Base-by-base conservation (phyloP, 1,284 basidiomycete genomes). In the Leccinum pachyderme region DNA sequence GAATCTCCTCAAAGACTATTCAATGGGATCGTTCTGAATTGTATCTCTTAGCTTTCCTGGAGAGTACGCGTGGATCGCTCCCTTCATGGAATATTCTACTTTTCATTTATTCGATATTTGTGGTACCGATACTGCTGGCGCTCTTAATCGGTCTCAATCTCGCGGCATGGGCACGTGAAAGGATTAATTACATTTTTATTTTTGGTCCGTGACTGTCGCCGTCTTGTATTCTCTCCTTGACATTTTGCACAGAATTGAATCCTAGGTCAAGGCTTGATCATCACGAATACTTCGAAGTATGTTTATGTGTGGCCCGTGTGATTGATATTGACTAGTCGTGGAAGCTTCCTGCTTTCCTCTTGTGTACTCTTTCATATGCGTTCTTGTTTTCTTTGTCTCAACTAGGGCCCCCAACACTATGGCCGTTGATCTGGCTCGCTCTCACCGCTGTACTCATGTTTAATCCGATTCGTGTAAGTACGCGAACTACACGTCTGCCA, bases 151-250 rank as follows among this genome's bases (percentile, higher is more conserved):
- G 89, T 27, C 58, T 92, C 49, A 97, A 98, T 68, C 64, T 98
- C 11, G 67, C 86, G 24, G 89, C 88, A 0, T 98, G 91, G 89
- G 81, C 86, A 0, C 71, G 74, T 1, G 78, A 87, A 7, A 78
- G 91, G 39, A 93, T 97, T 64, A 97, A 97, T 68, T 93, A 94
- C 60, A 81, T 86, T 8, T 96, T 97, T 69, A 95, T 98, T 48
- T 95, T 97, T 65, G 88, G 88, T 89, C 56, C 51, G 78, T 68
- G 25, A 13, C 15, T 24, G 35, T 32, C 11, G 27, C 2, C 41
- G 28, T 25, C 2, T 9, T 28, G 24, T 25, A 13, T 18, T 27
- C 18, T 0, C 8, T 22, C 6, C 7, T 27, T 51, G 27, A 55
- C n/a, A 24, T 22, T 41, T 32, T 7, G 25, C 41, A 27, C 61